Evolutionary conservation across 108 stramenopile species (phyloP).

Genomic region (Schizochytrium sp.): DNA sequence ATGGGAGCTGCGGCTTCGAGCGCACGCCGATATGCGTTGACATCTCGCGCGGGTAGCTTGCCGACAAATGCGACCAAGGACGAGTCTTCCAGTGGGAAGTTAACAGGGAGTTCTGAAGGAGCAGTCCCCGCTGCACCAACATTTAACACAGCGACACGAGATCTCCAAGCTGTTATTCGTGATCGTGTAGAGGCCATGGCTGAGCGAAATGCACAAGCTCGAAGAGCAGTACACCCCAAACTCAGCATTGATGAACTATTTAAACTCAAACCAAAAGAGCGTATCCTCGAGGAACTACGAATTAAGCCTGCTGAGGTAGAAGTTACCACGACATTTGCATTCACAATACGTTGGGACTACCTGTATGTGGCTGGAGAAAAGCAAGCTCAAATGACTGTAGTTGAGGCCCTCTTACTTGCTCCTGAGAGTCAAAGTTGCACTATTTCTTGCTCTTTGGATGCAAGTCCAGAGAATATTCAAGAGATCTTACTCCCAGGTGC

Average conservation of each 20-base stretch:
- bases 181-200: conserved; percentile 41
- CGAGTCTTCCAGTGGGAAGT: no score
- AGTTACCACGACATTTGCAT: conserved; percentile 16
- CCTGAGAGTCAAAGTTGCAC: not conserved
- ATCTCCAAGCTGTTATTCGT: conserved; percentile 39
- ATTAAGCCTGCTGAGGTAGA: not conserved
- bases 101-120: no score
- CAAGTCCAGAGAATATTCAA: not conserved
- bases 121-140: not conserved
- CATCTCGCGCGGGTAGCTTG: no score
- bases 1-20: no score
- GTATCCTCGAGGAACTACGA: conserved; percentile 27
- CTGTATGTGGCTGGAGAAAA: conserved; percentile 12
- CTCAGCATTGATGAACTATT: not conserved
- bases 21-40: no score
- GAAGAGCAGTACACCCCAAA: conserved; percentile 16
- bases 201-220: conserved; percentile 35
- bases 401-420: not conserved
- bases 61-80: no score
- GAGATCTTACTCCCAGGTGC: not conserved
- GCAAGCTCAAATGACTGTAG: conserved; percentile 1
- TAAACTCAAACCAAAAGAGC: conserved; percentile 21
- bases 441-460: conserved; percentile 5
- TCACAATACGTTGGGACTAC: conserved; percentile 40
- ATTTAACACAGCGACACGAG: not conserved